Base-by-base conservation (phyloP, 2,329 filamentous ascomycete genomes). In the Nothomitra cinnamomea region DNA sequence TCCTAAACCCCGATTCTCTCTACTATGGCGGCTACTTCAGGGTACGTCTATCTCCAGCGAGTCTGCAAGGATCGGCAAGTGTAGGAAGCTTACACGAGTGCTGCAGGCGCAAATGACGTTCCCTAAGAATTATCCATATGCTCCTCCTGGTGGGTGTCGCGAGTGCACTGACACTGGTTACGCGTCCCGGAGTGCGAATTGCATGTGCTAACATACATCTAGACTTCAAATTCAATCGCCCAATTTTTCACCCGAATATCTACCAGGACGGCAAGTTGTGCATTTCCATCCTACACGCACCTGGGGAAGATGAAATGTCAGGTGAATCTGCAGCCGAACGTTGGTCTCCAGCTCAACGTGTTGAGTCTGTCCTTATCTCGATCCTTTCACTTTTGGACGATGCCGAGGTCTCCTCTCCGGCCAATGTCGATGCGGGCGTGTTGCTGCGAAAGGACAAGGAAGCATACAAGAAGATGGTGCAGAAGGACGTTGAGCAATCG, bases 21-120 rank as follows among this genome's bases (percentile, higher is more conserved):
- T 96, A 94, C 73, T 83, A 95, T 62, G 89, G 89, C 56, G 92
- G 85, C 59, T 98, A 95, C 68, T 87, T 95, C 67, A 89, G 79
- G 45, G 45, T 49, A 35, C 28, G 13, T 6, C 24, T 49, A 21
- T 49, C 19, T 17, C n/a, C 61, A 24, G 45, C 24, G 67, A 8
- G 22, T 51, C 15, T 25, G 4, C 25, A 40, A 13, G 19, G n/a
- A 50, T 28, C n/a, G 52, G 50, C 38, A 32, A 38, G 35, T 15
- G 15, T 17, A 21, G 22, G 15, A 54, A 35, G 17, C 19, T 49
- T 21, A 49, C 25, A 32, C 19, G 12, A 13, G 24, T 10, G n/a
- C 17, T 2, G 15, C n/a, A 49, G 74, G 87, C 86, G 53, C 81
- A 85, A 61, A 92, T 98, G 82, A 80, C 75, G 21, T 96, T 98